Percentiles rank a stretch among this genome's conserved stretches.
phyloP scores from a whole-genome alignment of 164 flowering plant genomes.

The Tinospora cordifolia region DNA sequence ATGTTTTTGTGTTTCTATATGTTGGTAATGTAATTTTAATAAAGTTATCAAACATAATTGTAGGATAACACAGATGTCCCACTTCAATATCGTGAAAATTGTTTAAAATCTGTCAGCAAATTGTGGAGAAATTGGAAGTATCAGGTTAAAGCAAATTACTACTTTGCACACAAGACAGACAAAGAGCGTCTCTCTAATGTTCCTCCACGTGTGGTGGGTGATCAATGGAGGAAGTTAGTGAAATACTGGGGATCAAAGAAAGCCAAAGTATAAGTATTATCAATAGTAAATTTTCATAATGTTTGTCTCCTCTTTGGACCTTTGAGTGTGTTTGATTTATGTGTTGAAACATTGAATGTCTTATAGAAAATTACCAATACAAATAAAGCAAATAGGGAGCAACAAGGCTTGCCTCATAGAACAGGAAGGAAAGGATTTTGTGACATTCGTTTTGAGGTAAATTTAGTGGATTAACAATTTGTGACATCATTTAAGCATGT shows the following conservation, averaged over 20 bases:
- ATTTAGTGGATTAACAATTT: not conserved
- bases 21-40: no score
- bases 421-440: not conserved
- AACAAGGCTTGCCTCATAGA: not conserved
- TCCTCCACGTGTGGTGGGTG: not conserved
- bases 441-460: not conserved
- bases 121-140: not conserved
- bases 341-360: not conserved
- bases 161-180: not conserved
- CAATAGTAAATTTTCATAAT: not conserved
- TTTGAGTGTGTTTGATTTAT: not conserved
- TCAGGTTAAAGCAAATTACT: not conserved
- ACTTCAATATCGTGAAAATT: not conserved
- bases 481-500: not conserved
- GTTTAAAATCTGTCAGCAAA: not conserved
- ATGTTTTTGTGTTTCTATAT: not conserved
- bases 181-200: not conserved
- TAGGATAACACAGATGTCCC: not conserved
- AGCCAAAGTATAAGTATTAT: not conserved
- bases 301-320: not conserved
- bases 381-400: not conserved
- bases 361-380: not conserved
- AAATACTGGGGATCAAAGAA: not conserved
- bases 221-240: not conserved
- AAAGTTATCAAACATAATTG: not conserved